Conservation (phyloP, 176 grass and related monocot species). For the Juncus effusus region DNA sequence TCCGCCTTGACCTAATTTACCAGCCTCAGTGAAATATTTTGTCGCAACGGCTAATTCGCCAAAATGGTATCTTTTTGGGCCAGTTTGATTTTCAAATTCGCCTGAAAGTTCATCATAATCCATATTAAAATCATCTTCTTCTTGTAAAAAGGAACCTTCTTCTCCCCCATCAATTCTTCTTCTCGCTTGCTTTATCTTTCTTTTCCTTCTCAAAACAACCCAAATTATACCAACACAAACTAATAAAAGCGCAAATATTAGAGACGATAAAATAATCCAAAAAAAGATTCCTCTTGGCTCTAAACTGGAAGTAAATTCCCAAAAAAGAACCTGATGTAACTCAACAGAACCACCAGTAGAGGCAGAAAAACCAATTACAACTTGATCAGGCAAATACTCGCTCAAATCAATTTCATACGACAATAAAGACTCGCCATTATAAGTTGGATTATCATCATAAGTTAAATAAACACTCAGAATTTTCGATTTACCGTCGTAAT, state of each 20-base stretch:
- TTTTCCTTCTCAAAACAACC: conserved; percentile 45
- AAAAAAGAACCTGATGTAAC: conserved; percentile 66
- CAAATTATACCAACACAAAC: conserved; percentile 35
- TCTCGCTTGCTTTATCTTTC: conserved; percentile 28
- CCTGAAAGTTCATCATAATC: conserved; percentile 51
- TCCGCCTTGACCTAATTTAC: conserved; percentile 76
- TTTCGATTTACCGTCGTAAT: conserved; percentile 40
- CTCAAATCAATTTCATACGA: conserved; percentile 48
- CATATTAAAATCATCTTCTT: conserved; percentile 29
- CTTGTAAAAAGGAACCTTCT: conserved; percentile 19
- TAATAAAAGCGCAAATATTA: conserved; percentile 30
- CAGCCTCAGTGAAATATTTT: conserved; percentile 50
- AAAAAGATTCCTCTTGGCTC: conserved; percentile 33
- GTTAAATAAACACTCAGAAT: conserved; percentile 69
- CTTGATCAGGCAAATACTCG: conserved; percentile 42
- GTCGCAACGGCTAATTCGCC: conserved; percentile 52
- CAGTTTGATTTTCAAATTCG: conserved; percentile 50
- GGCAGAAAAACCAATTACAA: conserved; percentile 66
- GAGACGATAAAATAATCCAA: conserved; percentile 32
- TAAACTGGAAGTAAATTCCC: conserved; percentile 65
- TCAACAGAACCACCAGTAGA: conserved; percentile 57
- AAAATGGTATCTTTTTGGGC: conserved; percentile 49
- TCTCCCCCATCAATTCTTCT: conserved; percentile 24
- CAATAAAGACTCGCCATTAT: conserved; percentile 32
- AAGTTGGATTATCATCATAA: conserved; percentile 34